Percentiles rank a stretch among this genome's conserved stretches.
Evolutionary conservation across 2,329 filamentous ascomycete species (phyloP).

Genomic region (Canariomyces notabilis): DNA sequence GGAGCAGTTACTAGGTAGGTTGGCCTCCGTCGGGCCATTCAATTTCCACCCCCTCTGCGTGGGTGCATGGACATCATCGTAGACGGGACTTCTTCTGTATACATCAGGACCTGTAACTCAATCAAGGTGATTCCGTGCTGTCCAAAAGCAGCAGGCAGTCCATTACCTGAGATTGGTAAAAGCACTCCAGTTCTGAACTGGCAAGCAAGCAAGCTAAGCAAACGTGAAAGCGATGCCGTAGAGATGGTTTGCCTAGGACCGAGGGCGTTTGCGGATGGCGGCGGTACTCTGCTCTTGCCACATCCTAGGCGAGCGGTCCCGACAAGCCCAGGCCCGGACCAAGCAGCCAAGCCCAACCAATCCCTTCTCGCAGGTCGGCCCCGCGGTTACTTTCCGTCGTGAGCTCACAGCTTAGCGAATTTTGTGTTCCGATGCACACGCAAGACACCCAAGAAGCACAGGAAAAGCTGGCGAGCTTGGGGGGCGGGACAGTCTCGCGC

Average conservation of each 20-base stretch:
- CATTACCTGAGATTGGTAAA: too few species aligned
- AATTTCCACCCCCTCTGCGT: too few species aligned
- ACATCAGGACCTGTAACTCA: too few species aligned
- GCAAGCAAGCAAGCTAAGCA: neutral
- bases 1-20: neutral
- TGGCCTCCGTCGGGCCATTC: too few species aligned
- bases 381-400: conserved; percentile 10
- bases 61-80: too few species aligned
- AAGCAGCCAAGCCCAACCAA: conserved; percentile 2
- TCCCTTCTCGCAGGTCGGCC: neutral
- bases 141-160: too few species aligned
- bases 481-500: too few species aligned
- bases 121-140: too few species aligned
- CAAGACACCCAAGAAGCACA: too few species aligned
- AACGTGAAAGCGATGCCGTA: neutral
- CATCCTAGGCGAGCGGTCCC: conserved; percentile 24
- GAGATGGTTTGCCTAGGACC: conserved; percentile 13
- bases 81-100: too few species aligned
- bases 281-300: conserved; percentile 16
- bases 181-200: too few species aligned
- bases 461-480: too few species aligned
- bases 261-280: conserved; percentile 6
- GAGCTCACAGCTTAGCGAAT: conserved; percentile 1
- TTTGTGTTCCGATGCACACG: conserved; percentile 4
- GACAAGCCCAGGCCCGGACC: conserved; percentile 2